Base-by-base conservation (phyloP, 2,329 filamentous ascomycete genomes). In the Myriosclerotinia duriaeana region DNA sequence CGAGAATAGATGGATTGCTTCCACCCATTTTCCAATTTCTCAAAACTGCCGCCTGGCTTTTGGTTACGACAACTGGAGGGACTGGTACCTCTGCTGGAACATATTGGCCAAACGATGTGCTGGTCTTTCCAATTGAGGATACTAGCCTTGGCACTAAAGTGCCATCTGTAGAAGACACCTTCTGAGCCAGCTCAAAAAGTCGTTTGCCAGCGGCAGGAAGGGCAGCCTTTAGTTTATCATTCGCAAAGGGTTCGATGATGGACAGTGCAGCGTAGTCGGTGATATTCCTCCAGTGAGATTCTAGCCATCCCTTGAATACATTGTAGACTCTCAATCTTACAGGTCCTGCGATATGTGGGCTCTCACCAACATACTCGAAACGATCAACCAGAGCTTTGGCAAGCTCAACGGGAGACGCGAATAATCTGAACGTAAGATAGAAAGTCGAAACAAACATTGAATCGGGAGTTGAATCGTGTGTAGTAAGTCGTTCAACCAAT, bases 301-400 rank as follows among this genome's bases (percentile, higher is more conserved):
- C 95, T 26, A 99, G 82, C 95, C 95, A 99, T 53, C 91, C 91
- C 78, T 99, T 99, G 83, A 99, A 92, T 66, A 93, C 89, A 76
- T 99, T 98, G 81, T 96, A 98, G 1, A 98, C 92, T 62, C 95
- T 87, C 58, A 99, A 81, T 61, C 93, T 88, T 30, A 98, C 94
- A 0, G 94, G 92, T 3, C 84, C 85, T 30, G 93, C 88, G 69
- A 93, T 85, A 67, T 88, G 85, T 30, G 88, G 86, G 58, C 89
- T 90, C 68, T 95, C 90, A 15, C 87, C 90, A 48, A 97, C 90
- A 72, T 97, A 97, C 67, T 97, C 91, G 77, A 96, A 99, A 40
- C 96, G 89, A 66, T 95, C 90, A 64, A 96, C 89, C n/a, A 99
- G 83, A 5, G 89, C 86, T 75, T 92, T 86, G 0, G 93, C 90